Evolutionary conservation across 768 basidiomycete genomes (phyloP).

Genomic region (Astraeus odoratus): DNA sequence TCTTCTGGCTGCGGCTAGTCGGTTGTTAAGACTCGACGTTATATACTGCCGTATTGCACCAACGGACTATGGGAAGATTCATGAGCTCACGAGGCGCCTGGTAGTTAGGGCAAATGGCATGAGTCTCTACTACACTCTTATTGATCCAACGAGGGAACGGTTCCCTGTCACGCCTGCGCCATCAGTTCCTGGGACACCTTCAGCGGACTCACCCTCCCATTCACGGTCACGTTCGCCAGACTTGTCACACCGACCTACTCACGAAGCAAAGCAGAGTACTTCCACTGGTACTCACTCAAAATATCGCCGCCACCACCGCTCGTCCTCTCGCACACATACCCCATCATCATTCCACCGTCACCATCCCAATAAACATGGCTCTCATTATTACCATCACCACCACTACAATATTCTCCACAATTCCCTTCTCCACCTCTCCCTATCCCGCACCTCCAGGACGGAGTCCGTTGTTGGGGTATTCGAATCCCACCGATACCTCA

Average conservation of each 20-base stretch:
- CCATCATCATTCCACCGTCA: constrained; percentile 8
- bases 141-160: constrained; percentile 53
- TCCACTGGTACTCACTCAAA: neutral
- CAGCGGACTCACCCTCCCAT: constrained; percentile 21
- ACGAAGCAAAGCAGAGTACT: neutral
- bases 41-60: constrained; percentile 56
- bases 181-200: constrained; percentile 31
- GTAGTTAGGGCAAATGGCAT: constrained; percentile 57
- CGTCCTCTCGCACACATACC: neutral
- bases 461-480: constrained; percentile 67
- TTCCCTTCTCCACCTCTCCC: constrained; percentile 33
- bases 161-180: constrained; percentile 46
- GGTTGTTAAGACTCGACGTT: constrained; percentile 53
- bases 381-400: constrained; percentile 26
- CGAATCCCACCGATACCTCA: constrained; percentile 63
- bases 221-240: constrained; percentile 29
- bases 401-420: constrained; percentile 30
- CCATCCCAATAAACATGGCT: constrained; percentile 8
- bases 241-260: neutral
- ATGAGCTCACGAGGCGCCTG: constrained; percentile 42
- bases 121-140: constrained; percentile 52
- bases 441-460: constrained; percentile 23
- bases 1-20: constrained; percentile 43
- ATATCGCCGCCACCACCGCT: constrained; percentile 1
- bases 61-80: constrained; percentile 45